Conservation (phyloP, 1,284 basidiomycete species). For the Moesziomyces antarcticus region DNA sequence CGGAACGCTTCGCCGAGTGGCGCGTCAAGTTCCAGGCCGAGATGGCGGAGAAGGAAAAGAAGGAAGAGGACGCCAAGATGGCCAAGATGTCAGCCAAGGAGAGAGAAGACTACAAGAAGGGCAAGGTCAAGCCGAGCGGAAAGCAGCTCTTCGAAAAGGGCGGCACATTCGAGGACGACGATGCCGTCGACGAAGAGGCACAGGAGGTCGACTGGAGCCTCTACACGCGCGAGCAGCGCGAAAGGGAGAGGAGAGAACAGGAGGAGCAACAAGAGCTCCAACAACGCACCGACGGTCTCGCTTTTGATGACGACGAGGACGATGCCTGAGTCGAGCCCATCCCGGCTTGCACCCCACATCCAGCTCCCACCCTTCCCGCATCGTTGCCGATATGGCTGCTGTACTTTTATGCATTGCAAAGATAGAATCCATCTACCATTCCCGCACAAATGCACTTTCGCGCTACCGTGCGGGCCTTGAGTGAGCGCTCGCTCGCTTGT, state of each 20-base stretch:
- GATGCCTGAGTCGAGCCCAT: conserved; percentile 21
- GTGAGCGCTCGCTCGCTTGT: background rate
- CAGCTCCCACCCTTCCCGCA: background rate
- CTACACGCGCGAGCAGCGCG: conserved; percentile 60
- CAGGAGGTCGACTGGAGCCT: conserved; percentile 62
- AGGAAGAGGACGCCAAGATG: conserved; percentile 84
- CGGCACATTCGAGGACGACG: conserved; percentile 50
- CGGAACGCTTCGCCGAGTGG: conserved; percentile 84
- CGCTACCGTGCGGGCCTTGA: too few relatives aligned
- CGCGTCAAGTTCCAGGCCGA: conserved; percentile 75
- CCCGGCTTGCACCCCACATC: background rate
- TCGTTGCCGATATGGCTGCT: conserved; percentile 5
- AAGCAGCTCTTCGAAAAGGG: conserved; percentile 58
- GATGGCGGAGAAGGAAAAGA: conserved; percentile 71
- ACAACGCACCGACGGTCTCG: conserved; percentile 29
- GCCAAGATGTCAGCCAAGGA: conserved; percentile 81
- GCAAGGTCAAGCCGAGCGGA: conserved; percentile 77
- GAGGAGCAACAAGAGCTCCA: conserved; percentile 42
- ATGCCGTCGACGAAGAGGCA: conserved; percentile 49
- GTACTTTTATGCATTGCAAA: conserved; percentile 39
- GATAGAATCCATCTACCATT: background rate
- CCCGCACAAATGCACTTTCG: background rate
- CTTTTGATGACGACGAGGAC: conserved; percentile 37
- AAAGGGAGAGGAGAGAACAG: conserved; percentile 56
- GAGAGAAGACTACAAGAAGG: conserved; percentile 84